These are phyloP conservation scores for Psilocybe sp. DNA, from an alignment of 768 basidiomycete genomes.

Conservation along the genomic window DNA sequence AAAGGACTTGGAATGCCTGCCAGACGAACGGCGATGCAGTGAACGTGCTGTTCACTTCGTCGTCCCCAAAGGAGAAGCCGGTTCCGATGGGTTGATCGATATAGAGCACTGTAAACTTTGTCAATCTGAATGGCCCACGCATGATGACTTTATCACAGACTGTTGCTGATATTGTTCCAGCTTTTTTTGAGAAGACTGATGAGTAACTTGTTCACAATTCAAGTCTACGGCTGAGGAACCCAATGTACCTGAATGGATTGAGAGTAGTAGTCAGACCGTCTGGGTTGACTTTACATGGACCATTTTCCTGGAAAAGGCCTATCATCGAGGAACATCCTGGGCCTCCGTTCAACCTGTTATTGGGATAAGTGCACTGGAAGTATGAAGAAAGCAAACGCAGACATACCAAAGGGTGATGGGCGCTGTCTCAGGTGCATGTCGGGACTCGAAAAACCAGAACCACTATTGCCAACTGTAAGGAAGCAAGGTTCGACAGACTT, in stretches of 20 bases:
- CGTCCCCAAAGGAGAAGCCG: constrained; percentile 59
- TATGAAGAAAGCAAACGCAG: not conserved
- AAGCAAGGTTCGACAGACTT: not conserved
- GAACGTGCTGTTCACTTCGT: constrained; percentile 55
- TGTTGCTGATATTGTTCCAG: constrained; percentile 69
- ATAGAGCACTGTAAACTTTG: constrained; percentile 50
- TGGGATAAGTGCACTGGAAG: not conserved
- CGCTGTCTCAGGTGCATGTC: constrained; percentile 55
- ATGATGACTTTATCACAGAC: constrained; percentile 29
- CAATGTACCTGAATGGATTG: constrained; percentile 56
- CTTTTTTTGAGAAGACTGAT: constrained; percentile 23
- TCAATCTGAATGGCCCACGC: not conserved
- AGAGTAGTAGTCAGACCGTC: constrained; percentile 49
- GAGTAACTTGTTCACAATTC: not conserved
- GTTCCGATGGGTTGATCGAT: constrained; percentile 69
- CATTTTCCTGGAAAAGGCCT: constrained; percentile 69
- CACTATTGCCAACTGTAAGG: constrained; percentile 35
- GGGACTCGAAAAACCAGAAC: constrained; percentile 76
- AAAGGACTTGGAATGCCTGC: constrained; percentile 61
- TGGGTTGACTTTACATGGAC: constrained; percentile 58
- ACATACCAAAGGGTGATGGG: constrained; percentile 64
- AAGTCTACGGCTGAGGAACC: not conserved
- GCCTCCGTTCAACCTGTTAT: constrained; percentile 52
- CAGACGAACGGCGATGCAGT: constrained; percentile 58
- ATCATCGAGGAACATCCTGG: constrained; percentile 66